Evolutionary conservation across 257 asterid species (phyloP).

Genomic region (Henckelia pumila): DNA sequence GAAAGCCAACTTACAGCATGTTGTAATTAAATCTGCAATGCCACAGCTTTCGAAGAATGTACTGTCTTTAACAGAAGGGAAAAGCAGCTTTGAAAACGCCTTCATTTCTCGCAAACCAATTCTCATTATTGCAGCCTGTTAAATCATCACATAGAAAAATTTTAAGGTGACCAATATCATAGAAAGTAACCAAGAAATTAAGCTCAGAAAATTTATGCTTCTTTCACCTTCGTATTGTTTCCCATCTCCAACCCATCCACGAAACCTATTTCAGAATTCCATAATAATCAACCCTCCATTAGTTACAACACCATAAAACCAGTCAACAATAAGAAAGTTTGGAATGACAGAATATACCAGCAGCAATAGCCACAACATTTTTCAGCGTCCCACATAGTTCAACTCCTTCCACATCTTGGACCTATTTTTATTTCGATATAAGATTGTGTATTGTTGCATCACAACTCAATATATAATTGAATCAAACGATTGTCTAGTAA

Average conservation of each 20-base stretch:
- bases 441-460: neutral
- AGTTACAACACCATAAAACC: neutral
- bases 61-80: constrained; percentile 80
- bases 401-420: constrained; percentile 93
- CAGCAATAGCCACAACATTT: constrained; percentile 85
- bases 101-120: constrained; percentile 91
- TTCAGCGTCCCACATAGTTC: constrained; percentile 91
- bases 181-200: neutral
- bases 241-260: constrained; percentile 97
- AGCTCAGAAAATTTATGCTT: neutral
- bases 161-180: constrained; percentile 5
- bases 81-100: constrained; percentile 80
- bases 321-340: constrained; percentile 8
- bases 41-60: constrained; percentile 98
- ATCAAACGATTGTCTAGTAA: neutral
- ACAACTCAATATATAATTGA: neutral
- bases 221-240: constrained; percentile 76
- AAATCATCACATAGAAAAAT: constrained; percentile 14
- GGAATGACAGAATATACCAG: constrained; percentile 43
- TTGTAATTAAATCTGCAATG: constrained; percentile 87
- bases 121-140: constrained; percentile 94
- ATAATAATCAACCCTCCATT: neutral
- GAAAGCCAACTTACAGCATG: constrained; percentile 68
- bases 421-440: constrained; percentile 38
- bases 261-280: constrained; percentile 47